phyloP scores from a whole-genome alignment of 2,329 filamentous ascomycete genomes.

The Sporothrix schenckii region DNA sequence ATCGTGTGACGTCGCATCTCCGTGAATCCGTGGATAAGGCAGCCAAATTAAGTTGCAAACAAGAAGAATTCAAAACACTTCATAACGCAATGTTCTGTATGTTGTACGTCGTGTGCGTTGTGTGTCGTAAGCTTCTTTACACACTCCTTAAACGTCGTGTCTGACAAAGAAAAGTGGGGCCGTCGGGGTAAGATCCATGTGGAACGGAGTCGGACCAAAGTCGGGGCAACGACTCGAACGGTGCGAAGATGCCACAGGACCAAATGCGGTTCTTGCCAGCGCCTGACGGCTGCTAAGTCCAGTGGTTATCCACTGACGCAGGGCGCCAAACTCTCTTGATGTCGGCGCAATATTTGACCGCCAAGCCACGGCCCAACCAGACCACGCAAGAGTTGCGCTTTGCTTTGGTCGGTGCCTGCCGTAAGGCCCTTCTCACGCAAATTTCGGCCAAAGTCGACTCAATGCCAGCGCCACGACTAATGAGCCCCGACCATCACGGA shows the following conservation, averaged over 20 bases:
- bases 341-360: constrained; percentile 7
- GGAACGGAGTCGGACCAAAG: constrained; percentile 16
- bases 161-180: constrained; percentile 2
- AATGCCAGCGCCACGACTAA: too few relatives aligned
- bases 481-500: neutral
- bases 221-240: constrained; percentile 5
- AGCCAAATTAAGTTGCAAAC: neutral
- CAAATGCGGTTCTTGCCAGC: too few relatives aligned
- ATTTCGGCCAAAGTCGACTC: neutral
- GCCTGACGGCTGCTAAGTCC: neutral
- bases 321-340: neutral
- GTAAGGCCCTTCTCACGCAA: neutral
- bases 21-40: neutral
- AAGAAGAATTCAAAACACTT: neutral
- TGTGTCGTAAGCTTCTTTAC: neutral
- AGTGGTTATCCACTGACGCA: neutral
- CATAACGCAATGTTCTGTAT: neutral
- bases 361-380: neutral
- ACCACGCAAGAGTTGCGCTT: neutral
- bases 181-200: neutral
- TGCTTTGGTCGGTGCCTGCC: neutral
- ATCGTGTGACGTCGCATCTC: neutral
- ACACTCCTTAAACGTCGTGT: neutral
- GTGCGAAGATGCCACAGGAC: neutral
- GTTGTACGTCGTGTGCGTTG: too few relatives aligned